Evolutionary conservation across 768 basidiomycete genomes (phyloP).

Genomic region (Boletus speciosus): DNA sequence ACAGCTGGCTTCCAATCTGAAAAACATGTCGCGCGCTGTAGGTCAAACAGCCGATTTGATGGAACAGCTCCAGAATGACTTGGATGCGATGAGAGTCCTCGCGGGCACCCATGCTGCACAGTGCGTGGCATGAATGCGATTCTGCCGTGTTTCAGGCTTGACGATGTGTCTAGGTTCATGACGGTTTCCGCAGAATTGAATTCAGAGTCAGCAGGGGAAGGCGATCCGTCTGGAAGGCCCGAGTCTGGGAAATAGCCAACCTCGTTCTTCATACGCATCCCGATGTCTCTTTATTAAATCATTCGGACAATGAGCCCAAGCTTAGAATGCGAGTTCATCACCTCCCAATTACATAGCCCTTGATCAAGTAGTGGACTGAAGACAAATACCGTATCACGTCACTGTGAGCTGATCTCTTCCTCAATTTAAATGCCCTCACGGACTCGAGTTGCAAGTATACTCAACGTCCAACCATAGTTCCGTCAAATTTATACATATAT

Average conservation of each 20-base stretch:
- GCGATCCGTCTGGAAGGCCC: slow-evolving; percentile 1
- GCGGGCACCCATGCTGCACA: slow-evolving; percentile 80
- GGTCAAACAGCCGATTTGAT: slow-evolving; percentile 73
- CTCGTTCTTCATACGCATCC: neutral
- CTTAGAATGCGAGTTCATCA: neutral
- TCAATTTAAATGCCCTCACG: neutral
- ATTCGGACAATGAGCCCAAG: neutral
- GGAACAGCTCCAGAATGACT: slow-evolving; percentile 69
- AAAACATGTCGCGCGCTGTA: slow-evolving; percentile 63
- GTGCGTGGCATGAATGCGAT: slow-evolving; percentile 39
- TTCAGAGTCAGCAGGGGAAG: slow-evolving; percentile 26
- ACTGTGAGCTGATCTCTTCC: neutral
- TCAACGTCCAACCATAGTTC: neutral
- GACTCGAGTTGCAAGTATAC: neutral
- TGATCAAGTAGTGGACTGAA: neutral
- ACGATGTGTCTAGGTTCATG: slow-evolving; percentile 42
- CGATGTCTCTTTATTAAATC: neutral
- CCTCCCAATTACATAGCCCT: neutral
- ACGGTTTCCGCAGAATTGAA: slow-evolving; percentile 45
- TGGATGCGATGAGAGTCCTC: slow-evolving; percentile 76
- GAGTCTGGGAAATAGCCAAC: slow-evolving; percentile 9
- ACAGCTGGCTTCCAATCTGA: slow-evolving; percentile 67
- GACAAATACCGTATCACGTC: neutral
- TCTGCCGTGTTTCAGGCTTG: neutral
- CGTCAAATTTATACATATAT: neutral